A percentile compares a stretch with the other conserved stretches of the same genome.
Conservation (phyloP, 345 rosid genomes). For the Eucalyptus regnans region DNA sequence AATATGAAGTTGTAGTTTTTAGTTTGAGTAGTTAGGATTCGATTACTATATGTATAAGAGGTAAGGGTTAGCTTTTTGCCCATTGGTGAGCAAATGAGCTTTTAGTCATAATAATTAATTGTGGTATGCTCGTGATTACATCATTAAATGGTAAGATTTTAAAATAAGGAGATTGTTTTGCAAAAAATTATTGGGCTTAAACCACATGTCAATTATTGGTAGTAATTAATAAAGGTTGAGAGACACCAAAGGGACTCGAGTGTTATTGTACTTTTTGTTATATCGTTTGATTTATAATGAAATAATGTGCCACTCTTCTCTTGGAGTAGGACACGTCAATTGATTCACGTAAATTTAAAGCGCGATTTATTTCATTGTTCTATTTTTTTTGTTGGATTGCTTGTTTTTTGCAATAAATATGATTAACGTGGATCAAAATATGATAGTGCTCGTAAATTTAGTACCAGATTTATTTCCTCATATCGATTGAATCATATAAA, state of each 20-base stretch:
- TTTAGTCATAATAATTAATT: not conserved
- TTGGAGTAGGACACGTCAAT: not conserved
- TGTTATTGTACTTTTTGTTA: not conserved
- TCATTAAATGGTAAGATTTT: not conserved
- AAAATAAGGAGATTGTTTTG: too few relatives aligned
- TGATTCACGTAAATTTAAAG: not conserved
- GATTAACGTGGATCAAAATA: not conserved
- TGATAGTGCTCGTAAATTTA: not conserved
- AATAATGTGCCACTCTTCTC: not conserved
- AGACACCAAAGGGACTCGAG: not conserved
- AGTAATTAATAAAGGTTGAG: not conserved
- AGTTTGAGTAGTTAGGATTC: not conserved
- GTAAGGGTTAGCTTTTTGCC: too few relatives aligned
- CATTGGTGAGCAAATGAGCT: not conserved
- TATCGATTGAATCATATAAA: not conserved
- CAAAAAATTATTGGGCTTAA: not conserved
- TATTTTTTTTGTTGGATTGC: not conserved
- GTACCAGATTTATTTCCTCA: not conserved
- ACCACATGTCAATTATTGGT: not conserved
- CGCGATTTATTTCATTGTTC: accelerated
- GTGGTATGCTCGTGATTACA: not conserved
- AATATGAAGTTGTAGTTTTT: too few relatives aligned
- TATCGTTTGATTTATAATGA: not conserved
- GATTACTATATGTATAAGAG: too few relatives aligned
- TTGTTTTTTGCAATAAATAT: not conserved